These are phyloP conservation scores for Sordariomycetes sp. DNA, from an alignment of 2,329 filamentous ascomycete species.

Conservation along the genomic window DNA sequence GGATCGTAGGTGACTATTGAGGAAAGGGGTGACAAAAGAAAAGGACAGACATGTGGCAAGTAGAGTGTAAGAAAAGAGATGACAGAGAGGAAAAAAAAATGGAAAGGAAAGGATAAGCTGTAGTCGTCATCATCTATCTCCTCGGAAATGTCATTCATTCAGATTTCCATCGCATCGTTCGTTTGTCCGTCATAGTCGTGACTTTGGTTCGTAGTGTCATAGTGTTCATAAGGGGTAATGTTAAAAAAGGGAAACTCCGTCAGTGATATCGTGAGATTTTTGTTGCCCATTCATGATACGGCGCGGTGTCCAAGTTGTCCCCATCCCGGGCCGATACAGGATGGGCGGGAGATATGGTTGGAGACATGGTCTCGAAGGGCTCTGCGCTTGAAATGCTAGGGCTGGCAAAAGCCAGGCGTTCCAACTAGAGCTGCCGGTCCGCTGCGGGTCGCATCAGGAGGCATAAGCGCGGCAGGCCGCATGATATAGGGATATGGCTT, in stretches of 20 bases:
- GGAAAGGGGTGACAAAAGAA: background rate
- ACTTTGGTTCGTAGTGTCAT: background rate
- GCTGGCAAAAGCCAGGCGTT: no score
- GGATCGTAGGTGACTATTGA: background rate
- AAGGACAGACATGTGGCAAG: background rate
- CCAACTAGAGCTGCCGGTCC: no score
- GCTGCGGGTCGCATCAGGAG: background rate
- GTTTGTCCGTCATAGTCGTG: no score
- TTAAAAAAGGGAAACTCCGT: background rate
- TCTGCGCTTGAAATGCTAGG: background rate
- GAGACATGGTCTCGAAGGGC: background rate
- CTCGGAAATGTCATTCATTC: background rate
- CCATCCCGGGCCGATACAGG: background rate
- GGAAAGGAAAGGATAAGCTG: constrained; percentile 5
- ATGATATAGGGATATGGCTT: background rate
- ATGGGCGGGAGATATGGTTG: background rate
- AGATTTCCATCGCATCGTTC: background rate
- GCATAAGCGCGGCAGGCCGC: background rate
- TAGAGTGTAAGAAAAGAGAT: background rate
- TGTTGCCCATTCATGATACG: background rate
- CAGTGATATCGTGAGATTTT: background rate
- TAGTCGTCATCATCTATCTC: constrained; percentile 4
- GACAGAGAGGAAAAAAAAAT: constrained; percentile 2
- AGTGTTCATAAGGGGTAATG: background rate
- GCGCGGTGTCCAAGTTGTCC: background rate